Evolutionary conservation across 495 filamentous ascomycete genomes (phyloP).

Genomic region (Podospora conica): DNA sequence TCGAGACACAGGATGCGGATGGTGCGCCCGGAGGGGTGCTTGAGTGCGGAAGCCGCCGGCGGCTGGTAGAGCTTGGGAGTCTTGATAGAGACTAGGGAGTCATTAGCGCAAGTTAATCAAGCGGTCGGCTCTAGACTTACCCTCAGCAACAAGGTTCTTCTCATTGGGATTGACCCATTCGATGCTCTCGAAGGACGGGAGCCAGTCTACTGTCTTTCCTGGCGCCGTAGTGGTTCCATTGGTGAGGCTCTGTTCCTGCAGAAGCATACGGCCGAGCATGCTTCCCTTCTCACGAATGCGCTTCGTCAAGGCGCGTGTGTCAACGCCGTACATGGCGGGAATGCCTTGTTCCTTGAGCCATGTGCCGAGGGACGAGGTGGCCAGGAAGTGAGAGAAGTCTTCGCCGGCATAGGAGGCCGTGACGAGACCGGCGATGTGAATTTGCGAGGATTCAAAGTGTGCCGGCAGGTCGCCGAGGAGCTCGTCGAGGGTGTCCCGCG

Average conservation of each 20-base stretch:
- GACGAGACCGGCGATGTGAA: slow-evolving; percentile 87
- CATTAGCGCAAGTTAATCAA: slow-evolving; percentile 25
- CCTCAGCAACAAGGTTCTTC: slow-evolving; percentile 87
- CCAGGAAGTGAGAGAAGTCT: slow-evolving; percentile 89
- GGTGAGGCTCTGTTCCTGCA: slow-evolving; percentile 53
- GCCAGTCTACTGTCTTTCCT: slow-evolving; percentile 49
- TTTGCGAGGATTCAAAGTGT: slow-evolving; percentile 84
- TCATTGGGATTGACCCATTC: slow-evolving; percentile 89
- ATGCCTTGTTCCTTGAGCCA: slow-evolving; percentile 96
- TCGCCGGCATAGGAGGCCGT: slow-evolving; percentile 88
- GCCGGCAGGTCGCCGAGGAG: slow-evolving; percentile 77
- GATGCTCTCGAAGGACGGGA: slow-evolving; percentile 60
- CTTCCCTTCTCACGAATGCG: slow-evolving; percentile 87
- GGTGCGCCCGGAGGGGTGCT: slow-evolving; percentile 79
- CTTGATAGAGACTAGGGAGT: slow-evolving; percentile 70
- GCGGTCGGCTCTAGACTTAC: slow-evolving; percentile 49
- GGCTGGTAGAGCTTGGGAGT: slow-evolving; percentile 77
- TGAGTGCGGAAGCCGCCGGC: slow-evolving; percentile 52
- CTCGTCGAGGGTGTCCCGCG: slow-evolving; percentile 71
- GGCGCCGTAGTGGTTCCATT: slow-evolving; percentile 38
- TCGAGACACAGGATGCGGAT: slow-evolving; percentile 87
- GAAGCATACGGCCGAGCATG: slow-evolving; percentile 88
- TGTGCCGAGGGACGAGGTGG: slow-evolving; percentile 77
- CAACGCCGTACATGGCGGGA: slow-evolving; percentile 93
- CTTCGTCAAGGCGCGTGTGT: slow-evolving; percentile 91